Evolutionary conservation across 2,329 filamentous ascomycete species (phyloP), one percentile per base, ranked within the genome.

Genomic region (Penicillium brasilianum): DNA sequence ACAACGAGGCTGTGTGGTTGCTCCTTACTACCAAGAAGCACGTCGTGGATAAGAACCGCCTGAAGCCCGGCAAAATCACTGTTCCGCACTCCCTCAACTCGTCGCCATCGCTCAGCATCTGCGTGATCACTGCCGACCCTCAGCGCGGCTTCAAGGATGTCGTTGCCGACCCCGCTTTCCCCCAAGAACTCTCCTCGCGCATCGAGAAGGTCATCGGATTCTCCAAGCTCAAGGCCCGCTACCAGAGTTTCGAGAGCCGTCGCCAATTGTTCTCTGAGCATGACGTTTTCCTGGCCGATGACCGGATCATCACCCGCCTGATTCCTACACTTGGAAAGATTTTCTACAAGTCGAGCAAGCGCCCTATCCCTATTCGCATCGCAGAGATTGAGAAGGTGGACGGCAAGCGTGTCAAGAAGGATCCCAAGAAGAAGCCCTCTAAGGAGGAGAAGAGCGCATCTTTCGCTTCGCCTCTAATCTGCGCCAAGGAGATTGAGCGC

Each of bases 251-350:
- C 79, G 95, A 99, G 81, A 88, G 87, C 56, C 88, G 91, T 78
- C 85, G 95, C 66, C 92, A 95, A 77, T 85, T 99, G 37, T 86
- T 90, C 64, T 82, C 87, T 48, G 92, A 97, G 77, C 92, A 97
- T 78, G 95, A 98, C 75, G 82, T 98, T 59, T 98, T 99, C 81
- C 84, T 99, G 59, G 94, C 91, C 55, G 95, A 99, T 76, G 91
- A 97, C 73, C 85, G 95, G 52, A 90, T 99, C 58, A 81, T 88
- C 64, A 86, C 85, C 60, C 82, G 85, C 62, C 84, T 98, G 61
- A 92, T 93, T 59, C 85, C 87, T 66, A 82, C 88, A 2, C 87
- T 99, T 13, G 95, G 94, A 70, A 98, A 97, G 82, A 90, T 90
- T 1, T 98, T 99, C 78, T 98, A 95, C 85, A 90, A 93, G 81